Evolutionary conservation across 2,329 filamentous ascomycete genomes (phyloP).

Genomic region (Botrytis fabae): DNA sequence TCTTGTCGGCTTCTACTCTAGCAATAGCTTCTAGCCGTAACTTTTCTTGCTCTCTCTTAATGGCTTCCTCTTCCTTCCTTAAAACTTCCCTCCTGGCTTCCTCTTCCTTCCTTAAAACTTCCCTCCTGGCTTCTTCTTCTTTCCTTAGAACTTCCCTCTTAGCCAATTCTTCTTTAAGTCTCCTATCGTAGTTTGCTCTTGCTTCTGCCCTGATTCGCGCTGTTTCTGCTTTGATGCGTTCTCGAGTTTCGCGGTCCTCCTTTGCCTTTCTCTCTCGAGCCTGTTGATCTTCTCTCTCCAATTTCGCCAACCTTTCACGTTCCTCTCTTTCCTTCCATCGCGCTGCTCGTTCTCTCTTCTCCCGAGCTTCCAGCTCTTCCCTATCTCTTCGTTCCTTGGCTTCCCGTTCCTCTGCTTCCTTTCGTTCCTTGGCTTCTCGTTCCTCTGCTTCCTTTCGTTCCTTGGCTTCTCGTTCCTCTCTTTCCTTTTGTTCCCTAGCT

Average conservation of each 20-base stretch:
- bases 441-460: constrained; percentile 53
- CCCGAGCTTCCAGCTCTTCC: constrained; percentile 30
- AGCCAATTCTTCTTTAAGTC: constrained; percentile 41
- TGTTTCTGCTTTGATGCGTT: constrained; percentile 41
- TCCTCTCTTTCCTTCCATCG: constrained; percentile 42
- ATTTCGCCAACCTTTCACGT: constrained; percentile 24
- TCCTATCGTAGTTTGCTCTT: constrained; percentile 44
- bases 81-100: constrained; percentile 33
- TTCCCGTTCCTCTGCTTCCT: constrained; percentile 44
- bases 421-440: constrained; percentile 47
- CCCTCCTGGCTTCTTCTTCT: constrained; percentile 37
- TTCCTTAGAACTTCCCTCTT: constrained; percentile 28
- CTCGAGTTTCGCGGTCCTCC: constrained; percentile 50
- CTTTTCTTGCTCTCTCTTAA: constrained; percentile 33
- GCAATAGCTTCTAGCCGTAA: constrained; percentile 31
- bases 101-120: constrained; percentile 28
- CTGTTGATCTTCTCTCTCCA: constrained; percentile 32
- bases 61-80: constrained; percentile 19
- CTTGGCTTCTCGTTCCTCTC: constrained; percentile 49
- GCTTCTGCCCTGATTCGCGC: constrained; percentile 43
- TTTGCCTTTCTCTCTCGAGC: constrained; percentile 40
- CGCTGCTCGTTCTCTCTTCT: constrained; percentile 47
- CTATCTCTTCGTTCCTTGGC: constrained; percentile 25
- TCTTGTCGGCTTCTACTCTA: constrained; percentile 31
- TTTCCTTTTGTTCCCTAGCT: constrained; percentile 44